These are phyloP conservation scores for Sugiyamaella valdiviana DNA, from an alignment of 805 yeast species.

Conservation along the genomic window DNA sequence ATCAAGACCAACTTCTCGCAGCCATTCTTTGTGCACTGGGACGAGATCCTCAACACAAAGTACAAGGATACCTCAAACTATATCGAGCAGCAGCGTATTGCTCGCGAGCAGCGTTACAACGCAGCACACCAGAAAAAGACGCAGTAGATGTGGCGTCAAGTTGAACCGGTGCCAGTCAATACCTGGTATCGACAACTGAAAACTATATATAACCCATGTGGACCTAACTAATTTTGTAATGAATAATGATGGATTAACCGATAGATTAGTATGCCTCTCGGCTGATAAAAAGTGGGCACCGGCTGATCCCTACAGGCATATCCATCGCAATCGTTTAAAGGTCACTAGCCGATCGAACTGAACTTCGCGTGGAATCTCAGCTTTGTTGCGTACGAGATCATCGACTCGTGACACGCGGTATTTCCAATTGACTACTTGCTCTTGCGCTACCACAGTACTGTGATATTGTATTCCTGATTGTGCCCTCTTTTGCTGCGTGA, in stretches of 20 bases:
- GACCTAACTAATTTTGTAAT: not conserved
- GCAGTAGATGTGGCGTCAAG: not conserved
- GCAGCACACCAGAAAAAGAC: not conserved
- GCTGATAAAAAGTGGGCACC: too few species aligned
- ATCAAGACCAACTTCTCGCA: slow-evolving; percentile 89
- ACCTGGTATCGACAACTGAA: not conserved
- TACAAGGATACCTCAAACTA: slow-evolving; percentile 63
- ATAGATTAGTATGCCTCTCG: not conserved
- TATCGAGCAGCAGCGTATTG: slow-evolving; percentile 55
- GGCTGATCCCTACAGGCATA: not conserved
- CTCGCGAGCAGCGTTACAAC: slow-evolving; percentile 26
- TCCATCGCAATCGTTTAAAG: not conserved
- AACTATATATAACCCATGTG: not conserved
- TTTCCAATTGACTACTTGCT: not conserved
- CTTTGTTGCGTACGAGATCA: too few species aligned
- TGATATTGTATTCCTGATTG: too few species aligned
- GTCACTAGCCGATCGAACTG: not conserved
- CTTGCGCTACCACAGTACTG: not conserved
- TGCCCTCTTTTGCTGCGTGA: not conserved
- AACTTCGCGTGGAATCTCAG: too few species aligned
- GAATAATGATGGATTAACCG: not conserved
- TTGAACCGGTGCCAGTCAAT: not conserved
- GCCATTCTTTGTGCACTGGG: slow-evolving; percentile 97
- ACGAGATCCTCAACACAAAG: slow-evolving; percentile 60
- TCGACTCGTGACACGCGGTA: too few species aligned